Percentiles rank a stretch among this genome's conserved stretches.
phyloP scores from a whole-genome alignment of 768 basidiomycete genomes.

The Tylopilus plumbeoviolaceoides region DNA sequence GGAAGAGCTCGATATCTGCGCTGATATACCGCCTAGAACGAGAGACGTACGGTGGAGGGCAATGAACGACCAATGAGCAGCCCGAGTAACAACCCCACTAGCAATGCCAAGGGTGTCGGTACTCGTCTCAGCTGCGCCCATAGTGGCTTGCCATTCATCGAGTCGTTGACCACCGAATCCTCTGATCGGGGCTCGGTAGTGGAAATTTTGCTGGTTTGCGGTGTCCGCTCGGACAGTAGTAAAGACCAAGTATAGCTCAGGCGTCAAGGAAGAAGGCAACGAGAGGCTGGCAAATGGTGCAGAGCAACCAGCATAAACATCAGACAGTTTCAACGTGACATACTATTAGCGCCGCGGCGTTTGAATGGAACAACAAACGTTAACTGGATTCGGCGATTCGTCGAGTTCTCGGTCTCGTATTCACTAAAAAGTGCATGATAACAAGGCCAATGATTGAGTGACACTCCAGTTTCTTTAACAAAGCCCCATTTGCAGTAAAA shows the following conservation, averaged over 20 bases:
- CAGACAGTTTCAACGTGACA: not conserved
- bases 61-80: slow-evolving; percentile 50
- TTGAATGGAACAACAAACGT: not conserved
- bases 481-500: not conserved
- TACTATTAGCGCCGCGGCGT: not conserved
- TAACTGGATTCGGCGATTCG: not conserved
- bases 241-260: not conserved
- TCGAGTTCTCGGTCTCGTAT: not conserved
- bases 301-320: not conserved
- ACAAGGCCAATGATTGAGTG: too few species aligned
- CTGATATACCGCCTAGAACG: not conserved
- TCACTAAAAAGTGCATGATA: not conserved
- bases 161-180: not conserved
- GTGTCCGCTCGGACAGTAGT: not conserved
- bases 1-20: not conserved
- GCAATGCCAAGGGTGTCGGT: slow-evolving; percentile 52
- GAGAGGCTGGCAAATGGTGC: not conserved
- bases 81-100: slow-evolving; percentile 60
- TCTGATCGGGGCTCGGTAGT: not conserved
- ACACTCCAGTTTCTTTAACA: too few species aligned
- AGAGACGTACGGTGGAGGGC: slow-evolving; percentile 33
- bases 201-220: not conserved
- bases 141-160: slow-evolving; percentile 25
- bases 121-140: slow-evolving; percentile 40
- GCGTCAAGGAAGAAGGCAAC: not conserved